Base-by-base conservation (phyloP, 495 filamentous ascomycete species). In the Lasiosphaeris hirsuta region DNA sequence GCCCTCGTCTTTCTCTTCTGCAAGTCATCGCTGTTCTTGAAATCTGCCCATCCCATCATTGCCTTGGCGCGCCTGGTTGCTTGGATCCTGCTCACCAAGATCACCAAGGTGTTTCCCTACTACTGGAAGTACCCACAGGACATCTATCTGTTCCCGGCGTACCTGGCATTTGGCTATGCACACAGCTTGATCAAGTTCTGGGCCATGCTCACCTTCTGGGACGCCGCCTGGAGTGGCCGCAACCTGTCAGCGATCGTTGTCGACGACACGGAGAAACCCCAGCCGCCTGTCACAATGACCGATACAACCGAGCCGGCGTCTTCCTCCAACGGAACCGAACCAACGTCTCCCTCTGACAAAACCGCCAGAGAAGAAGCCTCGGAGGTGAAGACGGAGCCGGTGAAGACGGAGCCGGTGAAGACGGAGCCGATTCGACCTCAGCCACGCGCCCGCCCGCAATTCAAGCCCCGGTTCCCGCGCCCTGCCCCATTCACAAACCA, bases 151-250 rank as follows among this genome's bases (percentile, higher is more conserved):
- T 67, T 88, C 18, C 83, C 79, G 1, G 70, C 78, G 1, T 79
- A 78, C 43, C 71, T 86, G 38, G 19, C 72, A 10, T 88, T 86
- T 65, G 80, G 75, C 11, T 88, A 86, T 66, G 75, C 81, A 54
- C 86, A 88, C 60, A 74, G 75, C 38, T 59, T 83, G 38, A 80
- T 88, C 70, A 88, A 87, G 70, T 51, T 85, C n/a, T 83, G 80
- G 61, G 83, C 83, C 0, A 63, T 83, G 48, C 61, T 85, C 10
- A 87, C 84, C 35, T 71, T 79, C 57, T 75, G 61, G 58, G 63
- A 71, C 50, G 59, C 54, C 55, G 13, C 44, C 11, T 72, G 70
- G 70, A 59, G 54, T 34, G 70, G 70, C 9, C 57, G 70, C 10
- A 48, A 62, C 14, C 57, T 69, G 30, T 41, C 35, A 17, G 13